Conservation (phyloP, 208 protist genomes). For the Crithidia fasciculata region DNA sequence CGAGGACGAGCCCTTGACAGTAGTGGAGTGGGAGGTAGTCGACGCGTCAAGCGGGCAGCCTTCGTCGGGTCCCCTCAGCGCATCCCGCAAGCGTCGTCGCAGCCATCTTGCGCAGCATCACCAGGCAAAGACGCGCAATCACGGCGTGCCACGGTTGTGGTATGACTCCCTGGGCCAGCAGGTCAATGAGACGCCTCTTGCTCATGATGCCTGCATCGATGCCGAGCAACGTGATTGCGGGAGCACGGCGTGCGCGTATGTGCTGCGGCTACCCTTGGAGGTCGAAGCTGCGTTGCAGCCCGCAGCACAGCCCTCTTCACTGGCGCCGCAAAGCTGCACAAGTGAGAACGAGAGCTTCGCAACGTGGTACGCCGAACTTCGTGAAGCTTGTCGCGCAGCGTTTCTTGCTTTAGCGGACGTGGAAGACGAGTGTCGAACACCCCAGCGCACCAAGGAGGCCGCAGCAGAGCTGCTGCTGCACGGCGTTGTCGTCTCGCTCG, state of each 20-base stretch:
- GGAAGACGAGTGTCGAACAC: not conserved
- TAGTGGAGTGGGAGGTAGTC: conserved; percentile 26
- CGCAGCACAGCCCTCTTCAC: not conserved
- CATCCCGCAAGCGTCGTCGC: conserved; percentile 23
- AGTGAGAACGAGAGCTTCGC: not conserved
- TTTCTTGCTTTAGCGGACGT: not conserved
- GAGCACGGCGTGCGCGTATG: not conserved
- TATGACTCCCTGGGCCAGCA: too few relatives aligned
- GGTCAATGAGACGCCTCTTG: too few relatives aligned
- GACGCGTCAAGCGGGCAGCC: not conserved
- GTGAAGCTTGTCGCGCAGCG: conserved; percentile 4
- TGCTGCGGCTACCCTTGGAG: not conserved
- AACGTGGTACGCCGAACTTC: conserved; percentile 19
- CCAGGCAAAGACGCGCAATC: not conserved
- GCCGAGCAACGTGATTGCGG: not conserved
- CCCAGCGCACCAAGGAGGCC: not conserved
- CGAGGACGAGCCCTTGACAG: conserved; percentile 54
- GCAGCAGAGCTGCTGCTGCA: conserved; percentile 22
- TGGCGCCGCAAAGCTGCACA: not conserved
- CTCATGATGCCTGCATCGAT: not conserved
- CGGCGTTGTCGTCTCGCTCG: conserved; percentile 26
- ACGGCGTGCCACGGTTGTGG: not conserved
- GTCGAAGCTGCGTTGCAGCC: not conserved
- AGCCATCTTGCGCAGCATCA: not conserved
- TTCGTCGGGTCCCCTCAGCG: not conserved